These are phyloP conservation scores for Talaromyces sp. DNA, from an alignment of 2,329 filamentous ascomycete species.

Conservation along the genomic window DNA sequence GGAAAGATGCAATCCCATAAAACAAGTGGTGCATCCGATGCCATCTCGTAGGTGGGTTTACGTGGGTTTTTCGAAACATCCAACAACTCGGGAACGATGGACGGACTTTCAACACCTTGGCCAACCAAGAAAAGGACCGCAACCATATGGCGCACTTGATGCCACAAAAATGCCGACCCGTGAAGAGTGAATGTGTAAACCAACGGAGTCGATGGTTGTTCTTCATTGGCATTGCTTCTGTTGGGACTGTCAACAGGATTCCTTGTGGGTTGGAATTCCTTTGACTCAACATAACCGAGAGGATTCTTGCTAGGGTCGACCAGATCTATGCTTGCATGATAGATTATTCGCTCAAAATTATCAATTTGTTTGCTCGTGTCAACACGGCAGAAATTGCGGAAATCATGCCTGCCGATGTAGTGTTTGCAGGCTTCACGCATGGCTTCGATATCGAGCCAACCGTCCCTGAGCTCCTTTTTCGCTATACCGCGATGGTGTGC, in stretches of 20 bases:
- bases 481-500: conserved; percentile 23
- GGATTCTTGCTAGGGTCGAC: conserved; percentile 54
- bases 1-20: conserved; percentile 96
- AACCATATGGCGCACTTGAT: conserved; percentile 96
- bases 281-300: conserved; percentile 53
- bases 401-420: conserved; percentile 84
- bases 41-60: conserved; percentile 87
- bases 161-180: conserved; percentile 93
- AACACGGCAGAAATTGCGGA: conserved; percentile 94
- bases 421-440: conserved; percentile 80
- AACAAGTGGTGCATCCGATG: conserved; percentile 82
- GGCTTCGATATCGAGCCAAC: conserved; percentile 80
- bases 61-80: conserved; percentile 67
- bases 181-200: conserved; percentile 86
- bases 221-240: conserved; percentile 21
- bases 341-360: conserved; percentile 76
- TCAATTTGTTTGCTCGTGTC: conserved; percentile 85
- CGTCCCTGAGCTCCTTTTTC: conserved; percentile 51
- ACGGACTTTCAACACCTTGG: conserved; percentile 76
- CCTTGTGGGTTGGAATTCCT: conserved; percentile 20
- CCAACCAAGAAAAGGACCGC: conserved; percentile 86
- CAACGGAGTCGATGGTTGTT: conserved; percentile 50
- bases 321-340: conserved; percentile 73
- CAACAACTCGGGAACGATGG: conserved; percentile 69
- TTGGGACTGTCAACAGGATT: conserved; percentile 41